Evolutionary conservation across 768 basidiomycete genomes (phyloP), one percentile per base, ranked within the genome.

Genomic region (Trametes cinnabarina): DNA sequence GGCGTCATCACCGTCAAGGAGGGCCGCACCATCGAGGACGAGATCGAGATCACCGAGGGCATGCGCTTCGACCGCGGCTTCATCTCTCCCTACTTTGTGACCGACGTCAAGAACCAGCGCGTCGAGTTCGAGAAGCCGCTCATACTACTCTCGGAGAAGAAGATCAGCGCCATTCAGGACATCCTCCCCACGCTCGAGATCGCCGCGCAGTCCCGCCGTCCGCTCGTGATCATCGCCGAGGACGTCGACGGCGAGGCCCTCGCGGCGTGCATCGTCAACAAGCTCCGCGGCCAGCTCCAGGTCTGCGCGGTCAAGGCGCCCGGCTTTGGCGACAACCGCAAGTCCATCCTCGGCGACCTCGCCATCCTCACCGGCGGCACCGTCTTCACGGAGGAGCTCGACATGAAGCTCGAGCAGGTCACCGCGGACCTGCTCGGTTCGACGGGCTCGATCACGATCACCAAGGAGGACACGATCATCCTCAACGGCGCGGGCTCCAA

Each of bases 1-100:
- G 96, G 96, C 72, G 96, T 98, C 69, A 98, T 99, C 79, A 98
- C 96, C 48, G 95, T 99, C 73, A 99, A 98, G 81, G 96, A 99
- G 74, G 96, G 96, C 42, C 87, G 90, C 66, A 98, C 96, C 5
- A 97, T 95, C 63, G 94, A 98, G 67, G 96, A 99, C 70, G 94
- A 97, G 76, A 98, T 98, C 71, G 96, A 99, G 73, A 94, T 99
- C 68, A 98, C 96, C 25, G 96, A 99, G 77, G 96, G 96, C 74
- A 99, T 99, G 96, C 87, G 94, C 68, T 98, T 99, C 77, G 96
- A 99, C 84, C 90, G 96, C 52, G 96, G 96, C 20, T 99, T 85
- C 82, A 96, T 98, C 76, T 94, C 92, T 1, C 93, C 95, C 0
- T 98, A 98, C 84, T 97, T 98, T 73, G 86, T 99, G 75, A 98